Percentiles rank a stretch among this genome's conserved stretches.
Conservation (phyloP, 345 rosid species). For the Camelina sativa region DNA sequence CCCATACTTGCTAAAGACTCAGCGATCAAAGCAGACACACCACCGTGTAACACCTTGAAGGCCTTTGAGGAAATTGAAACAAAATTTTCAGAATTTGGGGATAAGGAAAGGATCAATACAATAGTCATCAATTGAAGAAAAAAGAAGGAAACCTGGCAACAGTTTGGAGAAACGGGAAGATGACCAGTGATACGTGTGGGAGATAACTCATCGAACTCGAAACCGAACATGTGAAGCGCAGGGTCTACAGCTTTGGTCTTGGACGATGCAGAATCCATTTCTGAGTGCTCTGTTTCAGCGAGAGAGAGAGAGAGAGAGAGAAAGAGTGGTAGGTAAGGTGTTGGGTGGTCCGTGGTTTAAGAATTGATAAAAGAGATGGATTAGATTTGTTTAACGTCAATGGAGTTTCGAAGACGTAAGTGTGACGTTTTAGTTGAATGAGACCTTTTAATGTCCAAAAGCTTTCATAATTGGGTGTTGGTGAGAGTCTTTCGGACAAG, state of each 20-base stretch:
- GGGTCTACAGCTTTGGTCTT: slow-evolving; percentile 54
- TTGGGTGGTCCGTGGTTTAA: not conserved
- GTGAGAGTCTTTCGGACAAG: not conserved
- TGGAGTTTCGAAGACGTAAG: not conserved
- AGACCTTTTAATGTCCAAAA: not conserved
- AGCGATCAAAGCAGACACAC: slow-evolving; percentile 88
- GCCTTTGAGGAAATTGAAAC: slow-evolving; percentile 49
- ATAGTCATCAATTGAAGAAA: not conserved
- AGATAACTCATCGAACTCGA: slow-evolving; percentile 60
- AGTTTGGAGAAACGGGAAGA: slow-evolving; percentile 60
- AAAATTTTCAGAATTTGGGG: not conserved
- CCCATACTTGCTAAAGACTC: slow-evolving; percentile 91
- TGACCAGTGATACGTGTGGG: slow-evolving; percentile 64
- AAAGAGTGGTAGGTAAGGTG: not conserved
- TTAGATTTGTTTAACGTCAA: not conserved
- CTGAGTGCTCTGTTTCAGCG: slow-evolving; percentile 16
- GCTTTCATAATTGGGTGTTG: not conserved
- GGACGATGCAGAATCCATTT: slow-evolving; percentile 43
- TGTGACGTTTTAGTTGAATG: not conserved
- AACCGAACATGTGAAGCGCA: slow-evolving; percentile 58
- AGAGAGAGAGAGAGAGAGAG: slow-evolving; percentile 15
- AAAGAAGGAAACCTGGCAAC: slow-evolving; percentile 59
- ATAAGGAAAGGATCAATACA: not conserved
- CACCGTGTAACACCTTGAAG: slow-evolving; percentile 94
- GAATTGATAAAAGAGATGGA: slow-evolving; percentile 17